Evolutionary conservation across 345 rosid genomes (phyloP).

Genomic region (Heritiera fomes): DNA sequence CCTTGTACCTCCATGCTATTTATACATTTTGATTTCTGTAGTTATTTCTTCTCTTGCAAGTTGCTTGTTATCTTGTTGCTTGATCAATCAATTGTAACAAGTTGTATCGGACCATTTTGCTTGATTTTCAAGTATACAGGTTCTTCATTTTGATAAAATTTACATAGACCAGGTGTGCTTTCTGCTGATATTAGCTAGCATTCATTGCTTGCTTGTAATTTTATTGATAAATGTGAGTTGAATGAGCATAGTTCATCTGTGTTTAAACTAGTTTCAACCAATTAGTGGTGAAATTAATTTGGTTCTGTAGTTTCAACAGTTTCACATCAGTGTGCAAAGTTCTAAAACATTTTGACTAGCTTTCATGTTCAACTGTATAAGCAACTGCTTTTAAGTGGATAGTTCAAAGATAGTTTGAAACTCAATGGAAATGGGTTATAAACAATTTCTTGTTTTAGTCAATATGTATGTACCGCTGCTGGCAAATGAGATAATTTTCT

Average conservation of each 20-base stretch:
- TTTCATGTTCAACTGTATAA: background rate
- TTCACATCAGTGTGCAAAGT: background rate
- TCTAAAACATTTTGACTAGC: background rate
- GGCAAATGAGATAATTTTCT: too few relatives aligned
- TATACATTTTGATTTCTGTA: constrained; percentile 30
- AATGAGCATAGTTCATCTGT: background rate
- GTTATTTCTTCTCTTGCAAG: constrained; percentile 21
- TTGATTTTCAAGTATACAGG: constrained; percentile 15
- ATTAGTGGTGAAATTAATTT: background rate
- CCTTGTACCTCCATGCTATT: constrained; percentile 13
- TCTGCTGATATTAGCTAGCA: background rate
- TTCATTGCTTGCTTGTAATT: background rate
- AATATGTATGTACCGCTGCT: too few relatives aligned
- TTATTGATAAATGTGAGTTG: background rate
- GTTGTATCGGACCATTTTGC: constrained; percentile 9
- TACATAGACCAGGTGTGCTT: background rate
- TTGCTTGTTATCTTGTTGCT: background rate
- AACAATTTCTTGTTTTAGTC: too few relatives aligned
- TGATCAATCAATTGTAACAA: constrained; percentile 10
- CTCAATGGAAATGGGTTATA: too few relatives aligned
- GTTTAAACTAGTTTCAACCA: background rate
- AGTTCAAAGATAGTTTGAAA: too few relatives aligned
- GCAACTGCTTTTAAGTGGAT: too few relatives aligned
- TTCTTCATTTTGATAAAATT: constrained; percentile 6
- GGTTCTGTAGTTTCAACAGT: background rate